Conservation (phyloP, 306 rosid genomes). For the Rosa persica region DNA sequence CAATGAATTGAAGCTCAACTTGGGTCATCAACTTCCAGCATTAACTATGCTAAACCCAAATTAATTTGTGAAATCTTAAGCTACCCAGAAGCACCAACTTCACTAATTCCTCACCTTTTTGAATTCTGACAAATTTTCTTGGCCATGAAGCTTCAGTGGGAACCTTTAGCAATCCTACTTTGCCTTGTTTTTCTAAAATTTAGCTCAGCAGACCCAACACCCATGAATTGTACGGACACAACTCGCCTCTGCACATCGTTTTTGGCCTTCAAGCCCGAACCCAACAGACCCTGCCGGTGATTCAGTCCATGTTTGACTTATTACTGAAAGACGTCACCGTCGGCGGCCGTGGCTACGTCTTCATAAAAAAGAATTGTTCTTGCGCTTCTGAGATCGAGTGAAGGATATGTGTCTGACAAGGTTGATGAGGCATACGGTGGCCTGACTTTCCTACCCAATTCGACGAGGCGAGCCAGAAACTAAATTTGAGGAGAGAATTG, state of each 20-base stretch:
- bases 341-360: constrained; percentile 57
- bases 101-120: background rate
- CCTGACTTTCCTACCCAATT: constrained; percentile 57
- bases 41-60: too few relatives aligned
- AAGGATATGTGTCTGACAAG: constrained; percentile 60
- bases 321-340: constrained; percentile 67
- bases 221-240: constrained; percentile 82
- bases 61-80: background rate
- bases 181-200: constrained; percentile 29
- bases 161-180: constrained; percentile 30
- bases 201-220: constrained; percentile 35
- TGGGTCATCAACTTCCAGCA: constrained; percentile 2
- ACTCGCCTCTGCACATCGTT: constrained; percentile 79
- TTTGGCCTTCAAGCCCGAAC: constrained; percentile 66
- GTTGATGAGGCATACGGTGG: constrained; percentile 79
- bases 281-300: constrained; percentile 55
- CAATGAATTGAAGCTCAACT: constrained; percentile 10
- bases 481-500: too few relatives aligned
- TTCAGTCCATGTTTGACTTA: constrained; percentile 91
- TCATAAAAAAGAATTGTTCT: constrained; percentile 84
- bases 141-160: constrained; percentile 44
- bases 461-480: constrained; percentile 52
- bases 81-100: background rate
- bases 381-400: constrained; percentile 62
- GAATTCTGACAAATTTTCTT: background rate